Base-by-base conservation (phyloP, 139 green algal species). In the Astrephomene gubernaculifera region DNA sequence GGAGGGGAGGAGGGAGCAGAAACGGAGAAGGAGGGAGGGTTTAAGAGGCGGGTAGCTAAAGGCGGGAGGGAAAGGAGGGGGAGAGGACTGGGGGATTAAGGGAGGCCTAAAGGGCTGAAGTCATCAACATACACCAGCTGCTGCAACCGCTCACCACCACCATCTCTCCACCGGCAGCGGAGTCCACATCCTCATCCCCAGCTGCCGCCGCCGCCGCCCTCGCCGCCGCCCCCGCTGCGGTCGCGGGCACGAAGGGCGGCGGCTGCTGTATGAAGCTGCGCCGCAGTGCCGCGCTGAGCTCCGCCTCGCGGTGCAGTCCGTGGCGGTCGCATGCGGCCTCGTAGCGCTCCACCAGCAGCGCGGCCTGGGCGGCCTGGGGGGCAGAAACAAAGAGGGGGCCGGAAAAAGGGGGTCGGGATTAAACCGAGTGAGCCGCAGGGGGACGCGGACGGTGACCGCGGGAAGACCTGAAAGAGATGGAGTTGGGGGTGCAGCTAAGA, bases 341-440 rank as follows among this genome's bases (percentile, higher is more conserved):
- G 76, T 83, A 83, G 17, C 2, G 27, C 4, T 35, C 17, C 39
- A 83, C 76, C 76, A 83, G 61, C 39, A 27, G 39, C 41, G 21
- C 57, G 5, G 76, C 76, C n/a, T 45, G 76, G 17, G 60, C 38
- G 41, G 41, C 39, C 76, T 83, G 44, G 45, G 45, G 7, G n/a
- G n/a, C 6, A 21, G 71, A 24, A 52, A 45, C 31, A 31, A 2
- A 33, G 22, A 44, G 14, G 44, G 43, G 1, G 43, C 2, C 19
- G 43, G 43, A 14, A 2, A 29, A 35, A 33, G 31, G 21, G 44
- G 33, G 14, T n/a, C n/a, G n/a, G n/a, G n/a, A n/a, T n/a, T n/a
- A n/a, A n/a, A n/a, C n/a, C n/a, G n/a, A n/a, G n/a, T n/a, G n/a
- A n/a, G n/a, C n/a, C n/a, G n/a, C n/a, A n/a, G n/a, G n/a, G n/a